Percentiles rank a stretch among this genome's conserved stretches.
phyloP scores from a whole-genome alignment of 371 early-diverging fungal species.

The Apophysomyces variabilis region DNA sequence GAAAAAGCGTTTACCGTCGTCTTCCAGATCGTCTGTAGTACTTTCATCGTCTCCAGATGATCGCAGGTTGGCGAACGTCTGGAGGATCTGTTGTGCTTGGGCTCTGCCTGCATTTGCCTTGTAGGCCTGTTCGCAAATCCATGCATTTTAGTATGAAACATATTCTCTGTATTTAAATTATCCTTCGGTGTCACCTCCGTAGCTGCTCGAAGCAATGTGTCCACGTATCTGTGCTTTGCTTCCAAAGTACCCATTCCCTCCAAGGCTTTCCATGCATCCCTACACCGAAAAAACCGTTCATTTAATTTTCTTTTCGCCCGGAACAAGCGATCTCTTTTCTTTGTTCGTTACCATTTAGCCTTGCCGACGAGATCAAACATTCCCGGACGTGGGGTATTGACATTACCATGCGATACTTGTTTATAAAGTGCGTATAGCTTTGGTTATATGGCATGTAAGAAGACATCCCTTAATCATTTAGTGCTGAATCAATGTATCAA shows the following conservation, averaged over 20 bases:
- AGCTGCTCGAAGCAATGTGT: constrained; percentile 29
- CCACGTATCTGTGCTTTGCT: constrained; percentile 35
- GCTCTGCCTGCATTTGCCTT: constrained; percentile 18
- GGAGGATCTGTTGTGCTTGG: constrained; percentile 37
- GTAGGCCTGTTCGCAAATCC: constrained; percentile 17
- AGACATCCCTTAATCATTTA: constrained; percentile 1
- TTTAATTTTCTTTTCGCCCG: background rate
- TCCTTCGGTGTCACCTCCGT: constrained; percentile 17
- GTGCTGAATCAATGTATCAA: background rate
- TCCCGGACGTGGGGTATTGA: constrained; percentile 47
- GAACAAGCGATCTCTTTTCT: background rate
- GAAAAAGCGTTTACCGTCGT: constrained; percentile 3
- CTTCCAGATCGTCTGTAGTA: constrained; percentile 17
- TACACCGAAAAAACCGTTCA: constrained; percentile 3
- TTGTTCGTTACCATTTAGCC: constrained; percentile 42
- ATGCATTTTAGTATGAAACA: background rate
- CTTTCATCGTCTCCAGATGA: constrained; percentile 34
- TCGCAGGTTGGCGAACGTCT: constrained; percentile 43
- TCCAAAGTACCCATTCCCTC: constrained; percentile 25
- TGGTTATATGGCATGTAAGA: background rate
- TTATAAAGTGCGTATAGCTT: constrained; percentile 56
- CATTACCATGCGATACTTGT: constrained; percentile 48
- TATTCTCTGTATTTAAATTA: background rate
- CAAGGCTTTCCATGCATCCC: constrained; percentile 41
- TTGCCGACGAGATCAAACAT: constrained; percentile 54